Evolutionary conservation across 805 yeast genomes (phyloP), one percentile per base, ranked within the genome.

Genomic region (Barnettozyma botsteinii): DNA sequence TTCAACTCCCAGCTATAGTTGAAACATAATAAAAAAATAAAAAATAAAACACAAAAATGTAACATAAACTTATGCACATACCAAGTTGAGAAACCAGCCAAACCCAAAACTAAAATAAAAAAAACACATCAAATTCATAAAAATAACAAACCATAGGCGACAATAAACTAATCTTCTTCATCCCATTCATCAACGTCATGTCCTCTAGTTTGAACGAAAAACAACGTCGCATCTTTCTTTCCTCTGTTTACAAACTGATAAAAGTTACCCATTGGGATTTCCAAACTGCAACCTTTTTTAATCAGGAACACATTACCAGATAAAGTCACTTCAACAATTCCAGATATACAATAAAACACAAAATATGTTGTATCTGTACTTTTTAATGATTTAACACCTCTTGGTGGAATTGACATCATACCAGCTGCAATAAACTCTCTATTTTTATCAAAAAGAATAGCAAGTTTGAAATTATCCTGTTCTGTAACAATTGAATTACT

Each of bases 241-340:
- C 88, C 83, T 30, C 67, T 69, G 54, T 85, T 85, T 34, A 69
- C 70, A 47, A 88, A 71, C 14, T 82, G 75, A 59, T 85, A 87
- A 31, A 72, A 69, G 55, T 84, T 85, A 5, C 81, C 82, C 64
- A 82, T 74, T 1, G 96, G 96, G 6, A 89, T 71, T 52, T 83
- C 85, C 52, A 88, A 81, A 5, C 91, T 75, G 38, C 95, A 82
- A 1, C 95, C 95, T 40, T 70, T 65, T 1, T 75, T 69, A 7
- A 80, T 82, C 4, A 77, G 61, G 56, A 88, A 85, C 18, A 65
- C 68, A 17, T 68, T 70, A 6, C 74, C 75, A 15, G 76, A 72
- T 4, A 88, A 48, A 2, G 78, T 73, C 3, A 85, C 89, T 51
- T 85, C 85, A 8, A 85, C 56, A 3, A 72, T 50, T 0, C 97